Evolutionary conservation across 495 filamentous ascomycete species (phyloP).

Genomic region (Penicillium fimorum): DNA sequence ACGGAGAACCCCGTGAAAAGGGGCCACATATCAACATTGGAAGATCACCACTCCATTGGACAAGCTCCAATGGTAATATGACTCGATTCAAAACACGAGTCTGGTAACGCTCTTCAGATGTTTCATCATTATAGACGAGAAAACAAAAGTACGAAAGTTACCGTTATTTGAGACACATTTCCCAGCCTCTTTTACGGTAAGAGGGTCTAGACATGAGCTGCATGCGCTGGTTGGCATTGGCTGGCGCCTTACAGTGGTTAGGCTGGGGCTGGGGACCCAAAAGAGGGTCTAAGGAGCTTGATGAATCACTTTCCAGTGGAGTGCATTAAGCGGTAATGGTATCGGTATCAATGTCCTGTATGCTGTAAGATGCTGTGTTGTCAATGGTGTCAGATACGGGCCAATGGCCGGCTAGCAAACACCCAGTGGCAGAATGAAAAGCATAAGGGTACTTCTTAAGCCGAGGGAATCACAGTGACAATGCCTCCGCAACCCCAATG

Average conservation of each 20-base stretch:
- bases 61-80: background rate
- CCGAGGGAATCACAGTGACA: conserved; percentile 4
- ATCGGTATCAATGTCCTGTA: background rate
- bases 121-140: background rate
- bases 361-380: background rate
- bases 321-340: conserved; percentile 4
- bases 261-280: conserved; percentile 7
- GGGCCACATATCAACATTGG: background rate
- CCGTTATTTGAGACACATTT: background rate
- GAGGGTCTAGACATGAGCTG: conserved; percentile 11
- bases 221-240: conserved; percentile 5
- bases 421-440: background rate
- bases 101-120: background rate
- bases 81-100: background rate
- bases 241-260: conserved; percentile 4
- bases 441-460: background rate
- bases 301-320: conserved; percentile 11
- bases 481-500: conserved; percentile 6
- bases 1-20: background rate
- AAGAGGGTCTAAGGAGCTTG: conserved; percentile 8
- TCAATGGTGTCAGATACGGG: background rate
- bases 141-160: conserved; percentile 6
- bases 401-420: background rate
- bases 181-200: conserved; percentile 9
- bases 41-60: background rate